Base-by-base conservation (phyloP, 129 eudicot genomes). In the Saposhnikovia divaricata region DNA sequence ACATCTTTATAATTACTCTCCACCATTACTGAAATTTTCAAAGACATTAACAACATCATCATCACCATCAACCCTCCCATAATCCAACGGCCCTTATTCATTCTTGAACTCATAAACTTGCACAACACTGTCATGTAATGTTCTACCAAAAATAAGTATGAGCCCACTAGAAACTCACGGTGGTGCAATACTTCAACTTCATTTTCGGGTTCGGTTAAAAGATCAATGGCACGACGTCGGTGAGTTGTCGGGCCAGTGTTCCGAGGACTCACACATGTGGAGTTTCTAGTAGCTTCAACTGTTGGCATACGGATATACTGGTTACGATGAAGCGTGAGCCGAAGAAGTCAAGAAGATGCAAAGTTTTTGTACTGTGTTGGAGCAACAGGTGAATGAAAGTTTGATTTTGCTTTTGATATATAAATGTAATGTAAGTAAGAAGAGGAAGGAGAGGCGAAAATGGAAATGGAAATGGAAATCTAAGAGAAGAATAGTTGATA, bases 181-280 rank as follows among this genome's bases (percentile, higher is more conserved):
- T 79, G 78, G 65, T 55, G 82, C 31, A 21, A 71, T 2, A 68
- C 73, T 68, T 16, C 42, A 28, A 72, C 65, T 65, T 81, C 85
- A 74, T 68, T 31, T 28, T 68, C 43, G 38, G 76, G 79, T 40
- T 79, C 85, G 0, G 79, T 9, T 21, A 77, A 5, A 23, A 77
- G 61, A 18, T 90, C 96, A 27, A 83, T 81, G 23, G 53, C 87
- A 75, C 97, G 93, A 72, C 94, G 93, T 46, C 97, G 93, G 77
- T 89, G 96, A 87, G 88, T 82, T 31, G 90, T 73, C 9, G 87
- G 88, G 23, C 88, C 87, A 77, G 84, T 87, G 79, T 74, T 79
- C 77, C 85, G 83, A 78, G 88, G 85, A 86, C 89, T 80, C 65
- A 86, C 89, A 85, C 83, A 79, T 91, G 89, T 75, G 80, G 88